These are phyloP conservation scores for Mortierella sp. DNA, from an alignment of 371 early-diverging fungal genomes.

Conservation along the genomic window DNA sequence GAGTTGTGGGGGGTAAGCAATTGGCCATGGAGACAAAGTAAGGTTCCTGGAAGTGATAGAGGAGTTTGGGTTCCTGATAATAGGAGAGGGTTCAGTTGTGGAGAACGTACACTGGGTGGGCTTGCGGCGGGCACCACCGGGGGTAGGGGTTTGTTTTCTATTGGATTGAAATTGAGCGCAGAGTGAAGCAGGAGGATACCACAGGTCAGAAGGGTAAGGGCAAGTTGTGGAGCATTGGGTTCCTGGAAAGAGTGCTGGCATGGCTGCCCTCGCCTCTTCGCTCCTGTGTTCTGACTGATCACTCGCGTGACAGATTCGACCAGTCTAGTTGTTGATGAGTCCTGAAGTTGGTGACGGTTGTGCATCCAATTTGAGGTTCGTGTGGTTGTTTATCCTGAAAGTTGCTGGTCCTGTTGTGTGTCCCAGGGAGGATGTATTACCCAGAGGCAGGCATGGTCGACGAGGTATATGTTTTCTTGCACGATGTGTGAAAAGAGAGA, in stretches of 20 bases:
- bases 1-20: not conserved
- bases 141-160: conserved; percentile 16
- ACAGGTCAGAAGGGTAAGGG: not conserved
- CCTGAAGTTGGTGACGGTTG: too few species aligned
- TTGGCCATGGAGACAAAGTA: not conserved
- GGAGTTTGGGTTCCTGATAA: too few species aligned
- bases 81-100: not conserved
- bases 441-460: conserved; percentile 9
- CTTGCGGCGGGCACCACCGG: conserved; percentile 21
- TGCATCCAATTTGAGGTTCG: too few species aligned
- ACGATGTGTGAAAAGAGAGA: not conserved
- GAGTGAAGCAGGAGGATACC: not conserved
- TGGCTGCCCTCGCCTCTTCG: not conserved
- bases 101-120: conserved; percentile 14
- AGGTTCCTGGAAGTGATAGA: not conserved
- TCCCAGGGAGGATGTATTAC: not conserved
- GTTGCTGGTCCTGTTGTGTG: not conserved
- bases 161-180: not conserved
- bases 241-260: too few species aligned
- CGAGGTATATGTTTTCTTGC: not conserved
- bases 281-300: not conserved
- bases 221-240: too few species aligned
- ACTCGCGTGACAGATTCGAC: not conserved
- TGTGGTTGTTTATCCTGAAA: not conserved
- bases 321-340: too few species aligned